Conservation (phyloP, 768 basidiomycete species). For the Tricholoma hemisulphureum region DNA sequence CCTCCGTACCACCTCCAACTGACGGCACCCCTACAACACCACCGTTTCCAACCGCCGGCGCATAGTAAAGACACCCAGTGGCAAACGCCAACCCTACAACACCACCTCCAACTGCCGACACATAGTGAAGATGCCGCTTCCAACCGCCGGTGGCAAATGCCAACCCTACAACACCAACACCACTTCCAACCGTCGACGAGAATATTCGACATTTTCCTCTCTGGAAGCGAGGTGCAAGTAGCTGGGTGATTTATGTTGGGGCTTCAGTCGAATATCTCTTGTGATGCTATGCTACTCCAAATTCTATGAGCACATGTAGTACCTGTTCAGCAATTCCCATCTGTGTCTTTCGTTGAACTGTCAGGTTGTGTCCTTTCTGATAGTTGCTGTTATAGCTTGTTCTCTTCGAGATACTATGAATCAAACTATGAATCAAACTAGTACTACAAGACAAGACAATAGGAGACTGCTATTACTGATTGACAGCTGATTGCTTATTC, state of each 20-base stretch:
- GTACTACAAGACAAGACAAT: too few species aligned
- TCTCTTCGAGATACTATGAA: background rate
- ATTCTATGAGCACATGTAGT: background rate
- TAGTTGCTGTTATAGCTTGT: background rate
- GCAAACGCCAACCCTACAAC: slow-evolving; percentile 42
- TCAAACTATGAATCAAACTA: too few species aligned
- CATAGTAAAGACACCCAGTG: slow-evolving; percentile 97
- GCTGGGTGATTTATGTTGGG: background rate
- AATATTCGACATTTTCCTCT: too few species aligned
- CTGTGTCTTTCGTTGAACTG: background rate
- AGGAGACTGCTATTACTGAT: background rate
- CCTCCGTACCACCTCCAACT: too few species aligned
- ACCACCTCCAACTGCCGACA: background rate
- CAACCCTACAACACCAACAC: too few species aligned
- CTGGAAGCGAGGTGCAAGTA: background rate
- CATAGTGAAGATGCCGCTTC: background rate
- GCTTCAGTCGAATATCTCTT: too few species aligned
- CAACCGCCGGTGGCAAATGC: background rate
- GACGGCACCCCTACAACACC: slow-evolving; percentile 97
- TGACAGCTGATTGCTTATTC: background rate
- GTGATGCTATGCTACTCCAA: background rate
- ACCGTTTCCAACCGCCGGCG: slow-evolving; percentile 92
- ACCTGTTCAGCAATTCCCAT: too few species aligned
- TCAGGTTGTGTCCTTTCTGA: background rate
- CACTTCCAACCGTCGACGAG: too few species aligned